These are phyloP conservation scores for Dactylonectria estremocensis DNA, from an alignment of 2,329 filamentous ascomycete species.

Conservation along the genomic window DNA sequence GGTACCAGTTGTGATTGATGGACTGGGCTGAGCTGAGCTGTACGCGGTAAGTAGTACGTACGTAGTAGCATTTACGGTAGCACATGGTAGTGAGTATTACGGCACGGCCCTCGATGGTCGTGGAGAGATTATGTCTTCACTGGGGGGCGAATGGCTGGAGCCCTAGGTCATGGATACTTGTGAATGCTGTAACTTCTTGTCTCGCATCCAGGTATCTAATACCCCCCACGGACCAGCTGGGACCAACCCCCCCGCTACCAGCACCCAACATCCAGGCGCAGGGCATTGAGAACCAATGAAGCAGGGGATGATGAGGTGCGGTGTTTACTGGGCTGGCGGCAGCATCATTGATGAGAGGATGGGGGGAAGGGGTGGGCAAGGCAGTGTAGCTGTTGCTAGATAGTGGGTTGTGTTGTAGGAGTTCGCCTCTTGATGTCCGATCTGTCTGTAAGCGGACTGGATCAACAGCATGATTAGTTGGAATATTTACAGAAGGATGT, in stretches of 20 bases:
- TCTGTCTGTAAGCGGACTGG: constrained; percentile 11
- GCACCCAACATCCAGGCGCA: constrained; percentile 31
- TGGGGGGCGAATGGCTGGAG: constrained; percentile 30
- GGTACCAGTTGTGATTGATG: constrained; percentile 24
- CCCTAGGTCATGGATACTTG: constrained; percentile 29
- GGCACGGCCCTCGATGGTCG: constrained; percentile 7
- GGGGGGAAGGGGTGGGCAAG: constrained; percentile 22
- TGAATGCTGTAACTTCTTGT: constrained; percentile 9
- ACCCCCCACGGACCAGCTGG: constrained; percentile 28
- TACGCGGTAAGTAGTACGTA: background rate
- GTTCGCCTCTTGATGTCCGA: constrained; percentile 8
- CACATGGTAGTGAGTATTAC: background rate
- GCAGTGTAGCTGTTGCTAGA: constrained; percentile 5
- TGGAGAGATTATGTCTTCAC: constrained; percentile 41
- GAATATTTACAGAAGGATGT: background rate
- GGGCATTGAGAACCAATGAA: constrained; percentile 40
- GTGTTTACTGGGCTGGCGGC: constrained; percentile 35
- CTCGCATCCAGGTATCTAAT: constrained; percentile 33
- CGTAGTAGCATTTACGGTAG: no score
- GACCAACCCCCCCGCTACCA: constrained; percentile 36
- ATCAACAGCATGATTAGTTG: background rate
- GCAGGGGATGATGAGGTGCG: constrained; percentile 41
- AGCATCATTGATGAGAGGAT: constrained; percentile 21
- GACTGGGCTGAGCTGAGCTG: constrained; percentile 21
- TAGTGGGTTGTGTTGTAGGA: constrained; percentile 5